phyloP scores from a whole-genome alignment of 495 filamentous ascomycete species.

The Astrocystis sublimbata region DNA sequence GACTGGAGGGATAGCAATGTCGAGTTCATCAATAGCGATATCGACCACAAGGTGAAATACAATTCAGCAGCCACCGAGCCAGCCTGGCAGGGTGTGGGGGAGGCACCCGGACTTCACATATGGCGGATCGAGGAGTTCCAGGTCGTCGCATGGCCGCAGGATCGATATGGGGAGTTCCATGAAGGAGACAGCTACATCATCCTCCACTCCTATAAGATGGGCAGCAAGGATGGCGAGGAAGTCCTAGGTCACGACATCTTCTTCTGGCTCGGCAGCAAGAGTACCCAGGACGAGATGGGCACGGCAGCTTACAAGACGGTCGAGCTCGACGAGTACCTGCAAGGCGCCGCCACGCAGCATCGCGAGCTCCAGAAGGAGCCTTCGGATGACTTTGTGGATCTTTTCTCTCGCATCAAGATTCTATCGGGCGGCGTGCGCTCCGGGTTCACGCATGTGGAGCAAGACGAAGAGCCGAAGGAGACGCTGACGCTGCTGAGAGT shows the following conservation, averaged over 20 bases:
- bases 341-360: constrained; percentile 59
- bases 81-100: constrained; percentile 60
- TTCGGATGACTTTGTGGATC: constrained; percentile 56
- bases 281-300: constrained; percentile 63
- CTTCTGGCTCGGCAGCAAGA: constrained; percentile 63
- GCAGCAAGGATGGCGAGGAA: constrained; percentile 38
- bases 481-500: constrained; percentile 57
- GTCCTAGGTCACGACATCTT: constrained; percentile 59
- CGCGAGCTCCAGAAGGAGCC: constrained; percentile 58
- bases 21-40: constrained; percentile 57
- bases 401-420: constrained; percentile 59
- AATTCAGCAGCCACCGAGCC: constrained; percentile 60
- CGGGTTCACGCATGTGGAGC: constrained; percentile 61
- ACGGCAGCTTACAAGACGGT: constrained; percentile 67
- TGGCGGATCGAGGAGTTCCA: constrained; percentile 66
- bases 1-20: constrained; percentile 65
- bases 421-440: constrained; percentile 59
- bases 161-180: constrained; percentile 57
- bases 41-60: constrained; percentile 66
- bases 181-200: constrained; percentile 66
- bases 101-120: constrained; percentile 51
- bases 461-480: constrained; percentile 34
- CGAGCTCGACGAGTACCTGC: constrained; percentile 63
- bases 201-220: constrained; percentile 55
- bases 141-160: constrained; percentile 58